These are phyloP conservation scores for Penicillium glabrum DNA, from an alignment of 2,329 filamentous ascomycete species.

Conservation along the genomic window DNA sequence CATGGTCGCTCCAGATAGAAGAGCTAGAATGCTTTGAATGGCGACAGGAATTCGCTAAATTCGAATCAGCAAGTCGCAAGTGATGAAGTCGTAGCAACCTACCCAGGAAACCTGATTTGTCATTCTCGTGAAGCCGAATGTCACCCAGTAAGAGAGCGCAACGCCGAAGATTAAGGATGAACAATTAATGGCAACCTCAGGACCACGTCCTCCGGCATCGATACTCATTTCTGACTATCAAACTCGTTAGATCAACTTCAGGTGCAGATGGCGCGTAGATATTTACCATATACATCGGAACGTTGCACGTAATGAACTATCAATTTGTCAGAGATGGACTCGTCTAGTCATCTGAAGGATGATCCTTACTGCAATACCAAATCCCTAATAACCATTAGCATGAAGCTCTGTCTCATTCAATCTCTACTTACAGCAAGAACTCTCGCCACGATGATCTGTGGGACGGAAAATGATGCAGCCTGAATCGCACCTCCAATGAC, in stretches of 20 bases:
- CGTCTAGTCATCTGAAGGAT: not conserved
- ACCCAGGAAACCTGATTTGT: constrained; percentile 28
- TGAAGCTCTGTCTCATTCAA: not conserved
- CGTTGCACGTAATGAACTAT: constrained; percentile 27
- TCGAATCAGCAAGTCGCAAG: not conserved
- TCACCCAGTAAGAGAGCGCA: constrained; percentile 27
- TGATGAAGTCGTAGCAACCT: not conserved
- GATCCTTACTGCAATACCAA: not conserved
- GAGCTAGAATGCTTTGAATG: constrained; percentile 31
- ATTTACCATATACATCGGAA: constrained; percentile 31
- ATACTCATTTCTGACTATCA: constrained; percentile 16
- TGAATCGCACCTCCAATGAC: constrained; percentile 30
- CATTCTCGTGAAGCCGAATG: constrained; percentile 12
- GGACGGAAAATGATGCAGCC: constrained; percentile 27
- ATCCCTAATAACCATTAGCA: not conserved
- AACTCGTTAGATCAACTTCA: not conserved
- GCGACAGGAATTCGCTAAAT: constrained; percentile 30
- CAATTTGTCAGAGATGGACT: not conserved
- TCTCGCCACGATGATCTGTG: constrained; percentile 30
- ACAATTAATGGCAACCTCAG: constrained; percentile 25
- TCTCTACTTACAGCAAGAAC: constrained; percentile 16
- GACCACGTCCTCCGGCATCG: constrained; percentile 25
- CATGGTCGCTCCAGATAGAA: constrained; percentile 26
- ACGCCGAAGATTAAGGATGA: constrained; percentile 24
- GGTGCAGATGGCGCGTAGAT: not conserved